A percentile compares a stretch with the other conserved stretches of the same genome.
Conservation (phyloP, 768 basidiomycete genomes). For the Mycena chlorophos region DNA sequence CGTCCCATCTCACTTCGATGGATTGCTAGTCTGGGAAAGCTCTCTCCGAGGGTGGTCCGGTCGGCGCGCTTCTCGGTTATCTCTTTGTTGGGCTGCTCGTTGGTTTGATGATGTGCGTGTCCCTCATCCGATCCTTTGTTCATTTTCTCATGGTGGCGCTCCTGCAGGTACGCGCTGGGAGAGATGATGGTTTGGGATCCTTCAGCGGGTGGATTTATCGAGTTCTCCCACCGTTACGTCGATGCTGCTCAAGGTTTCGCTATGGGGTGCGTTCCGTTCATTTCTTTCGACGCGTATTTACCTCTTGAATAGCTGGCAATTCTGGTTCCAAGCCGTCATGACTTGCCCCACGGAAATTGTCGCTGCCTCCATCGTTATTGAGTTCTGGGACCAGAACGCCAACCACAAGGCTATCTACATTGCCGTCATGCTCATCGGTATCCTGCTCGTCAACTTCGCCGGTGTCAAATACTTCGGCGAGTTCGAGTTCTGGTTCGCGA, state of each 20-base stretch:
- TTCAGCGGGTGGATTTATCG: constrained; percentile 23
- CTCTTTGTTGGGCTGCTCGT: constrained; percentile 39
- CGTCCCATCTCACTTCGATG: not conserved
- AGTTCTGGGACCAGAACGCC: constrained; percentile 37
- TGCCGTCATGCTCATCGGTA: constrained; percentile 29
- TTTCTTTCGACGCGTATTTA: not conserved
- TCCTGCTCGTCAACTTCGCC: constrained; percentile 30
- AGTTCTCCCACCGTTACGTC: constrained; percentile 28
- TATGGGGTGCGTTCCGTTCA: constrained; percentile 30
- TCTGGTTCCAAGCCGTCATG: constrained; percentile 27
- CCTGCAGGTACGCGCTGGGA: constrained; percentile 18
- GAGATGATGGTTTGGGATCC: constrained; percentile 27
- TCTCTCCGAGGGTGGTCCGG: constrained; percentile 45
- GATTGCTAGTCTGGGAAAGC: constrained; percentile 32
- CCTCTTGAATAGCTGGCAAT: not conserved
- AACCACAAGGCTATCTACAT: constrained; percentile 35
- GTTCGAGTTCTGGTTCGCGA: constrained; percentile 39
- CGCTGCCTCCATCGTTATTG: constrained; percentile 38
- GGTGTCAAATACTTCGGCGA: constrained; percentile 26
- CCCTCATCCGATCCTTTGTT: not conserved
- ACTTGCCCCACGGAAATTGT: constrained; percentile 38
- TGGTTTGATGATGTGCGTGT: constrained; percentile 28
- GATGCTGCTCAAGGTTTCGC: constrained; percentile 36
- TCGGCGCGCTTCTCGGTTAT: constrained; percentile 47
- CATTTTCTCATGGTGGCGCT: not conserved